A percentile compares a stretch with the other conserved stretches of the same genome.
Conservation (phyloP, 257 asterid species). For the Solanum arcanum region DNA sequence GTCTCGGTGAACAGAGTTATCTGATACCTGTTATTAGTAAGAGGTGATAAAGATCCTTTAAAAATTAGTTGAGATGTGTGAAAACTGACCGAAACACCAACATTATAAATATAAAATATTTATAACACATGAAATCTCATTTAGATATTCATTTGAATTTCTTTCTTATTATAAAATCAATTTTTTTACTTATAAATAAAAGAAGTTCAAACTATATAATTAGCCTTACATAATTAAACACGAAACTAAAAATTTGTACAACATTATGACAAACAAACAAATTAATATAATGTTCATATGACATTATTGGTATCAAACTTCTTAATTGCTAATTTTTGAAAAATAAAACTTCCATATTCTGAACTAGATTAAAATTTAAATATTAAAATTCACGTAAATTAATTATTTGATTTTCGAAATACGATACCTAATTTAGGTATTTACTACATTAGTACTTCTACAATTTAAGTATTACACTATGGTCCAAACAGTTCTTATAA, state of each 20-base stretch:
- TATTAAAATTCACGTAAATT: no score
- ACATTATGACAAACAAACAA: neutral
- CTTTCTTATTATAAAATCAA: no score
- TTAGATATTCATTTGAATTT: no score
- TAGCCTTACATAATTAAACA: neutral
- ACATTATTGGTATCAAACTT: neutral
- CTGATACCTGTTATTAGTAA: rapidly evolving
- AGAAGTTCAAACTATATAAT: neutral
- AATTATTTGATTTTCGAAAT: neutral
- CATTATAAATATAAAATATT: no score
- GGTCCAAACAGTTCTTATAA: neutral
- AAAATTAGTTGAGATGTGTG: neutral
- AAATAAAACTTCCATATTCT: neutral
- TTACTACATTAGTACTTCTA: neutral
- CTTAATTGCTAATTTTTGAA: neutral
- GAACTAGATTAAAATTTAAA: neutral
- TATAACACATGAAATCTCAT: neutral
- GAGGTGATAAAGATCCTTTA: no score
- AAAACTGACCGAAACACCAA: rapidly evolving
- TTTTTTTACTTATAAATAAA: no score
- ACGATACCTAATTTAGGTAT: neutral
- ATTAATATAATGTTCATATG: neutral
- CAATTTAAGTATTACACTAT: neutral
- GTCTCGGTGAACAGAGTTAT: rapidly evolving
- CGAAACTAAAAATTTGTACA: neutral